These are phyloP conservation scores for Wallacemonas rigidus DNA, from an alignment of 208 protist genomes.

Conservation along the genomic window DNA sequence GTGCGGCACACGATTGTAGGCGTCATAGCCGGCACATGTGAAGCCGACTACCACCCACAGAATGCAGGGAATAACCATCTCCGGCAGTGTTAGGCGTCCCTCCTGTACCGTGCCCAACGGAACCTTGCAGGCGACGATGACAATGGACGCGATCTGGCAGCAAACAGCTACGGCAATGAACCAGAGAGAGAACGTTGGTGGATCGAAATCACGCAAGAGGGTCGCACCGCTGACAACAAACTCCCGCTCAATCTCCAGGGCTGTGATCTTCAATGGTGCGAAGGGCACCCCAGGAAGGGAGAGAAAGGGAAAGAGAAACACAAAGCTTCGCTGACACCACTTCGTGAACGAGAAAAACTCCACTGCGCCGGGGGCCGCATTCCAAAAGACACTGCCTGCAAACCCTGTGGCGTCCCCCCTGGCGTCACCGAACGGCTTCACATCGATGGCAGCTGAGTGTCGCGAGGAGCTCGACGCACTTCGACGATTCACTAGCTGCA, in stretches of 20 bases:
- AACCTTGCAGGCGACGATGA: constrained; percentile 51
- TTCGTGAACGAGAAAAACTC: constrained; percentile 52
- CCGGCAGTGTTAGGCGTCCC: constrained; percentile 46
- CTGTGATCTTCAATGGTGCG: constrained; percentile 49
- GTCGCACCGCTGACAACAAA: constrained; percentile 81
- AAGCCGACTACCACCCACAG: constrained; percentile 59
- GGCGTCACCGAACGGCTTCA: not conserved
- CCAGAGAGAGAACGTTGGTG: constrained; percentile 50
- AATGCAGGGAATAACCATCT: constrained; percentile 71
- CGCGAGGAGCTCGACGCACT: not conserved
- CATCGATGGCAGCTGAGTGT: not conserved
- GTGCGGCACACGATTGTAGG: constrained; percentile 67
- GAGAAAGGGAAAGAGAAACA: constrained; percentile 82
- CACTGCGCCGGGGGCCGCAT: constrained; percentile 45
- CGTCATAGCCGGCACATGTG: constrained; percentile 53
- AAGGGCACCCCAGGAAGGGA: constrained; percentile 57
- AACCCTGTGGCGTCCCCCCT: constrained; percentile 19
- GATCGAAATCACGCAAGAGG: constrained; percentile 64
- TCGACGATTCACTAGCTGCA: not conserved
- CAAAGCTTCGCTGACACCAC: constrained; percentile 35
- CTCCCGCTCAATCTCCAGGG: constrained; percentile 75
- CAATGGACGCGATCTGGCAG: constrained; percentile 52
- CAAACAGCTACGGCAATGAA: constrained; percentile 44
- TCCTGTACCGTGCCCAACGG: constrained; percentile 42
- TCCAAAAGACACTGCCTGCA: constrained; percentile 48